Conservation (phyloP, 768 basidiomycete species). For the Suillus occidentalis region DNA sequence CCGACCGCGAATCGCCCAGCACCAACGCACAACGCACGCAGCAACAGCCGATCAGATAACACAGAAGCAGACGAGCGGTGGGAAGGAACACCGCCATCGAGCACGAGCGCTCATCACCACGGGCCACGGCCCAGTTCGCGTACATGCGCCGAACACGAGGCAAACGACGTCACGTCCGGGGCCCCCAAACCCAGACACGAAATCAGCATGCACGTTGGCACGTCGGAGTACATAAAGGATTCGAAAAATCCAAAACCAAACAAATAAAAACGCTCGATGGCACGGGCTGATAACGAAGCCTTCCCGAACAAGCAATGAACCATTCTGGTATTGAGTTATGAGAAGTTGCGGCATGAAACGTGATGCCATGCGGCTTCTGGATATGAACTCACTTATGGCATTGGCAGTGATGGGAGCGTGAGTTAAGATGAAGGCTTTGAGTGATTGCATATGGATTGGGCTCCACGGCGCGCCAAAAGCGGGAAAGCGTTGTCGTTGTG, state of each 20-base stretch:
- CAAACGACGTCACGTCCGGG: not conserved
- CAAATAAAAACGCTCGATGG: not conserved
- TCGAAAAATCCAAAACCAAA: not conserved
- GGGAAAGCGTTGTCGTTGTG: conserved; percentile 1
- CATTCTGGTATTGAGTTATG: not conserved
- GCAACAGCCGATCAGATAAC: conserved; percentile 1
- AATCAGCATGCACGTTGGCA: not conserved
- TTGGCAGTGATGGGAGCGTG: conserved; percentile 1
- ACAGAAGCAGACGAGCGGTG: not conserved
- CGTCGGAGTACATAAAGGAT: not conserved
- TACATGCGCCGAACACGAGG: conserved; percentile 9
- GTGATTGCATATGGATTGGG: not conserved
- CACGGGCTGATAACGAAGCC: conserved; percentile 2
- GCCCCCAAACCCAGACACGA: not conserved
- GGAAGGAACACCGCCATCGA: conserved; percentile 1
- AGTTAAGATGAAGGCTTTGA: conserved; percentile 1
- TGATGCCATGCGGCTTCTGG: not conserved
- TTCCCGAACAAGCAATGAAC: not conserved
- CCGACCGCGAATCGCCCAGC: conserved; percentile 1
- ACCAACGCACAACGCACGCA: not conserved
- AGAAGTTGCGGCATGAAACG: conserved; percentile 1
- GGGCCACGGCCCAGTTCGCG: not conserved
- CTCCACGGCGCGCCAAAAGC: conserved; percentile 6
- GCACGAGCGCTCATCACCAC: not conserved
- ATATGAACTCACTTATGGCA: conserved; percentile 4